Percentiles rank a stretch among this genome's conserved stretches.
Conservation (phyloP, 805 yeast genomes). For the Candida yuanshanica region DNA sequence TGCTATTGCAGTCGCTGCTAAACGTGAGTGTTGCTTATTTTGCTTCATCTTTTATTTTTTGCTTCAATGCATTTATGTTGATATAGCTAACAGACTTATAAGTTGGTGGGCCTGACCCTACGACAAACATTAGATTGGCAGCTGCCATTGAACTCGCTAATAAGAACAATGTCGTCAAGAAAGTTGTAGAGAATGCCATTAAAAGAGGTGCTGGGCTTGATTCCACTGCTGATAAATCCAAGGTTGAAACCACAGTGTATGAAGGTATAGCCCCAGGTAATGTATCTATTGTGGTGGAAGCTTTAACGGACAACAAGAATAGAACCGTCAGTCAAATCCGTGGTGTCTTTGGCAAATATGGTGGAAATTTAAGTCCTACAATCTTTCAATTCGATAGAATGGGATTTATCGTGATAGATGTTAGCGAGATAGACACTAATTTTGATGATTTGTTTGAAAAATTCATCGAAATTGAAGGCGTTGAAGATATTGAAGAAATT, state of each 20-base stretch:
- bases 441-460: slow-evolving; percentile 71
- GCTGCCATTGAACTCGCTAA: slow-evolving; percentile 76
- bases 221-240: slow-evolving; percentile 36
- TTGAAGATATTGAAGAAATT: slow-evolving; percentile 65
- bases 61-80: too few relatives aligned
- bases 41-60: background rate
- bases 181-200: slow-evolving; percentile 81
- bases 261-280: slow-evolving; percentile 95
- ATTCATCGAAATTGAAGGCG: slow-evolving; percentile 65
- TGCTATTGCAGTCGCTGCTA: slow-evolving; percentile 70
- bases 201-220: slow-evolving; percentile 75
- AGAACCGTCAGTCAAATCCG: slow-evolving; percentile 74
- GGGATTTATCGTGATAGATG: slow-evolving; percentile 61
- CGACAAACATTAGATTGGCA: slow-evolving; percentile 52
- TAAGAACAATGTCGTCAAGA: slow-evolving; percentile 71
- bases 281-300: slow-evolving; percentile 77
- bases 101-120: slow-evolving; percentile 63
- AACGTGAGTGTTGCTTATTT: slow-evolving; percentile 23
- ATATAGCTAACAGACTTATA: slow-evolving; percentile 7
- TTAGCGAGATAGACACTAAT: slow-evolving; percentile 24
- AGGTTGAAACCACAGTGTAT: slow-evolving; percentile 55
- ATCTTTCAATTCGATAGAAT: slow-evolving; percentile 68
- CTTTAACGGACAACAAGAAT: slow-evolving; percentile 82
- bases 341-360: slow-evolving; percentile 65
- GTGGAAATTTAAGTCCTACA: slow-evolving; percentile 72